Evolutionary conservation across 129 eudicot species (phyloP).

Genomic region (Arctium lappa): DNA sequence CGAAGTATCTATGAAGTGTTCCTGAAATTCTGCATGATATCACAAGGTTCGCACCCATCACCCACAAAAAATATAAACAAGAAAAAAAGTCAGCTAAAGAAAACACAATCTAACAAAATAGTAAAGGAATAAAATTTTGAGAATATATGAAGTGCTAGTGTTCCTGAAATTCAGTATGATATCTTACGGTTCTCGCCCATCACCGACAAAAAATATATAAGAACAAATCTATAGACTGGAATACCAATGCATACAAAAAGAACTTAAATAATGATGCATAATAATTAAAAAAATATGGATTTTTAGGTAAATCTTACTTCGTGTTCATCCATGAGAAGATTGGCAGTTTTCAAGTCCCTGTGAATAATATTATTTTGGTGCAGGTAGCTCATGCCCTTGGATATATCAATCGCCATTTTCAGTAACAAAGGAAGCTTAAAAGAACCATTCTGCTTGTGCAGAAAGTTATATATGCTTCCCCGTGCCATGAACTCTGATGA

Average conservation of each 20-base stretch:
- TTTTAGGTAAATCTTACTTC: constrained; percentile 45
- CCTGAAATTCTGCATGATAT: not conserved
- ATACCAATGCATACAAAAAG: constrained; percentile 3
- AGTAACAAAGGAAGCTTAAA: constrained; percentile 62
- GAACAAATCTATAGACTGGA: not conserved
- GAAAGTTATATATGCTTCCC: constrained; percentile 59
- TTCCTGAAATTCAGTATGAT: not conserved
- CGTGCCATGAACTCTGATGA: constrained; percentile 74
- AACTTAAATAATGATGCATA: not conserved
- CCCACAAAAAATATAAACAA: not conserved
- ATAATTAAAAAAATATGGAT: not conserved
- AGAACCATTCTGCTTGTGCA: constrained; percentile 65
- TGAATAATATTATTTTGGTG: constrained; percentile 75
- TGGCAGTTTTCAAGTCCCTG: constrained; percentile 81
- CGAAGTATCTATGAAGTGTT: not conserved
- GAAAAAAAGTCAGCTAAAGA: not conserved
- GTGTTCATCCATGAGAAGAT: constrained; percentile 79
- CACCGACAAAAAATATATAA: not conserved
- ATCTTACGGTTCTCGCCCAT: not conserved
- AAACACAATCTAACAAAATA: not conserved
- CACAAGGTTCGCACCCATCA: not conserved
- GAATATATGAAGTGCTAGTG: not conserved
- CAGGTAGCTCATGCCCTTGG: constrained; percentile 75
- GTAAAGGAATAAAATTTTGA: not conserved
- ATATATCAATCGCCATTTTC: constrained; percentile 72